Percentiles rank a stretch among this genome's conserved stretches.
Evolutionary conservation across 305 asterid species (phyloP).

Genomic region (Fraxinus latifolia): DNA sequence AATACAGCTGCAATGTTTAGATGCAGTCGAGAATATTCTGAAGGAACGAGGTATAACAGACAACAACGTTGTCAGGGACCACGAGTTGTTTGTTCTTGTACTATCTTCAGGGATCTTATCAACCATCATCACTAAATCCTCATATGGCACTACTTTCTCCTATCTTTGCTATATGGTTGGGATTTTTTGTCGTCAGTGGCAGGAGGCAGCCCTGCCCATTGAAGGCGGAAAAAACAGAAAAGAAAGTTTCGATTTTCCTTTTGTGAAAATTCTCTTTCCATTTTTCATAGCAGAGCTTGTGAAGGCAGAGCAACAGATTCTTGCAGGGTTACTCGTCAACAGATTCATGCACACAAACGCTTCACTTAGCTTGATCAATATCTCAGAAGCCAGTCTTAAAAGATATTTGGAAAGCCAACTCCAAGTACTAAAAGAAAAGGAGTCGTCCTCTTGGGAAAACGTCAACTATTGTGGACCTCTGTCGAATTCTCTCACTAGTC

Average conservation of each 20-base stretch:
- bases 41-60: slow-evolving; percentile 57
- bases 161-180: slow-evolving; percentile 80
- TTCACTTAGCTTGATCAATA: slow-evolving; percentile 62
- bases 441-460: slow-evolving; percentile 26
- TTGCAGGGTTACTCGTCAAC: slow-evolving; percentile 77
- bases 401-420: slow-evolving; percentile 51
- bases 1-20: slow-evolving; percentile 66
- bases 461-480: slow-evolving; percentile 36
- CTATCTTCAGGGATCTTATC: slow-evolving; percentile 67
- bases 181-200: slow-evolving; percentile 58
- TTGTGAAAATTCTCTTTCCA: slow-evolving; percentile 58
- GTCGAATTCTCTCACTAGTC: slow-evolving; percentile 37
- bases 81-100: slow-evolving; percentile 49
- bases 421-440: slow-evolving; percentile 29
- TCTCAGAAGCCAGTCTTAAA: slow-evolving; percentile 66
- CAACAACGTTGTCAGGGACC: slow-evolving; percentile 42
- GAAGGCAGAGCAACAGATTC: slow-evolving; percentile 67
- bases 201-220: slow-evolving; percentile 39
- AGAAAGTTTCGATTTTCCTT: slow-evolving; percentile 30
- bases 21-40: slow-evolving; percentile 64
- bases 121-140: slow-evolving; percentile 43
- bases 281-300: slow-evolving; percentile 78
- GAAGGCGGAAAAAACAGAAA: slow-evolving; percentile 21
- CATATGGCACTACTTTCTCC: slow-evolving; percentile 63
- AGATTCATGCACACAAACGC: slow-evolving; percentile 63